Percentiles rank a stretch among this genome's conserved stretches.
phyloP scores from a whole-genome alignment of 257 asterid genomes.

The Capsicum chinense region DNA sequence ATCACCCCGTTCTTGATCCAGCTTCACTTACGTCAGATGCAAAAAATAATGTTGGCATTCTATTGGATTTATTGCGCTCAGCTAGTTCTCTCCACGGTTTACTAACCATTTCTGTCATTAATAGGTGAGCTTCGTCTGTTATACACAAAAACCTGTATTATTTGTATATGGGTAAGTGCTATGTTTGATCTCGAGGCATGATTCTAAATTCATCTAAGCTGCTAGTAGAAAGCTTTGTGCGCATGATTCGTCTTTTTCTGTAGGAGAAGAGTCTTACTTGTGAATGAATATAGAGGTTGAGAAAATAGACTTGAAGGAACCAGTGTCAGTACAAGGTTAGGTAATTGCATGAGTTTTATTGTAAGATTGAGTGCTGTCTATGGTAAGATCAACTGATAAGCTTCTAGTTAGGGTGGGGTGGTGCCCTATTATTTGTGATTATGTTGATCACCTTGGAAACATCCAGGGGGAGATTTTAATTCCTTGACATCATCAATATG shows the following conservation, averaged over 20 bases:
- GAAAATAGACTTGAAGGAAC: conserved; percentile 4
- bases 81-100: conserved; percentile 76
- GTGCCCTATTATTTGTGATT: conserved; percentile 1
- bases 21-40: conserved; percentile 75
- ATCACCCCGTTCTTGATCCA: conserved; percentile 78
- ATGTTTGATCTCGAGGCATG: conserved; percentile 12
- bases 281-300: neutral
- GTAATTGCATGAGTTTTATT: neutral
- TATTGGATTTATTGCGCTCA: conserved; percentile 74
- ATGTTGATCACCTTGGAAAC: conserved; percentile 4
- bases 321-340: neutral
- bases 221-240: conserved; percentile 19
- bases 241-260: neutral
- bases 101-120: conserved; percentile 72
- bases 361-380: neutral
- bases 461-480: neutral
- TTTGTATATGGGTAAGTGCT: neutral
- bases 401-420: conserved; percentile 11
- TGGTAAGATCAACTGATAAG: neutral
- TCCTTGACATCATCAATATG: conserved; percentile 13
- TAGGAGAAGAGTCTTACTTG: neutral
- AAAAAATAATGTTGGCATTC: conserved; percentile 61
- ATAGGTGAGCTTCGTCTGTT: conserved; percentile 66
- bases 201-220: conserved; percentile 14
- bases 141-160: conserved; percentile 11